Evolutionary conservation across 176 grass and related monocot genomes (phyloP).

Genomic region (Aegilops sharonensis): DNA sequence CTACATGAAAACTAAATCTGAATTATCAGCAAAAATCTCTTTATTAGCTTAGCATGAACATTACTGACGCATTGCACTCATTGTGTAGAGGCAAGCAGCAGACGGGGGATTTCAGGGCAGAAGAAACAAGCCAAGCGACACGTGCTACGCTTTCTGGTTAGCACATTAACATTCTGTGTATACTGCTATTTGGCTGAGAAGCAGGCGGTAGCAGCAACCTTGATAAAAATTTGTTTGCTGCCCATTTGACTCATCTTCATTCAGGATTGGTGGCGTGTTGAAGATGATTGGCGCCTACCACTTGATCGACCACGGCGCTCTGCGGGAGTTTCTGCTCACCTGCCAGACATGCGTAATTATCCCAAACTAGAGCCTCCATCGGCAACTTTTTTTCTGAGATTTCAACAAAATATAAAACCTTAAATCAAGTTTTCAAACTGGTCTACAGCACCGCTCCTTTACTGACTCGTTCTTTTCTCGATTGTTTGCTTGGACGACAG

Average conservation of each 20-base stretch:
- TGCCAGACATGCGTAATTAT: conserved; percentile 71
- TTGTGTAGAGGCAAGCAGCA: conserved; percentile 56
- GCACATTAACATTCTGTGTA: not conserved
- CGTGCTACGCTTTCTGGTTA: conserved; percentile 97
- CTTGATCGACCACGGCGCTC: conserved; percentile 50
- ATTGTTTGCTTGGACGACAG: conserved; percentile 27
- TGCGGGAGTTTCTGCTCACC: conserved; percentile 65
- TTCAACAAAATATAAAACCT: too few relatives aligned
- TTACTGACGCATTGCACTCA: not conserved
- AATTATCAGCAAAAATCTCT: too few relatives aligned
- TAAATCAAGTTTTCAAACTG: not conserved
- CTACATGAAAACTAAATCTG: too few relatives aligned
- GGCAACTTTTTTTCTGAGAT: not conserved
- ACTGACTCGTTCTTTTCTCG: not conserved
- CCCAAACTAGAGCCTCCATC: not conserved
- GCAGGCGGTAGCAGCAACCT: not conserved
- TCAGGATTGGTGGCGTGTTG: conserved; percentile 77
- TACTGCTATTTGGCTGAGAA: not conserved
- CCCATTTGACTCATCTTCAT: conserved; percentile 11
- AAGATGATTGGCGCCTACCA: conserved; percentile 73
- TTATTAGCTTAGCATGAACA: too few relatives aligned
- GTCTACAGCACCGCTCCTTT: not conserved
- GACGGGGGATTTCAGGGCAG: conserved; percentile 90
- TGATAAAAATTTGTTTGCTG: conserved; percentile 10
- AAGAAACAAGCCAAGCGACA: conserved; percentile 76